Conservation (phyloP, 257 asterid species). For the Ilex aquifolium region DNA sequence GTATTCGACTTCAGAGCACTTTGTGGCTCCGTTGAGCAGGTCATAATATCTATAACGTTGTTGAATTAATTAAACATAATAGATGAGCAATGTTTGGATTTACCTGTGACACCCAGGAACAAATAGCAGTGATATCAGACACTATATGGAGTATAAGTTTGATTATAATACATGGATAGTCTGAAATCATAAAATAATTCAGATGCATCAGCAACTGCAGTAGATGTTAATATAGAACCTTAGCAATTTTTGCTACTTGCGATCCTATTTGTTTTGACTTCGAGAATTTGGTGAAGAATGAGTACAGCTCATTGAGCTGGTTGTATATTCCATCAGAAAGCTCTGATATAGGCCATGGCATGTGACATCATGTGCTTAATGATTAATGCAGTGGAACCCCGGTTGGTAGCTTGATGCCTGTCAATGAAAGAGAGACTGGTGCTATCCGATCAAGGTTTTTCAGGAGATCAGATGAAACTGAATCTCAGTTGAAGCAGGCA, state of each 20-base stretch:
- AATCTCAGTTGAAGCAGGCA: constrained; percentile 21
- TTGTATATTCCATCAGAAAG: background rate
- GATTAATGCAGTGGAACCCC: constrained; percentile 34
- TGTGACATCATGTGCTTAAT: constrained; percentile 13
- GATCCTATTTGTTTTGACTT: no score
- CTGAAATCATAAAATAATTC: background rate
- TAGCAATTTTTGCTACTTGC: background rate
- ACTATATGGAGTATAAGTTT: background rate
- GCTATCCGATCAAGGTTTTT: constrained; percentile 35
- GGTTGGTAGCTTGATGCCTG: constrained; percentile 23
- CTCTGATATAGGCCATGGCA: constrained; percentile 5
- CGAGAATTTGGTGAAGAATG: background rate
- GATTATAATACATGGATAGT: background rate
- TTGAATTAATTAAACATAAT: background rate
- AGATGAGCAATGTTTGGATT: no score
- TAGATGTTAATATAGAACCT: background rate
- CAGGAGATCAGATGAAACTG: constrained; percentile 39
- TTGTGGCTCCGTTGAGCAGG: constrained; percentile 35
- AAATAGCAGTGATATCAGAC: no score
- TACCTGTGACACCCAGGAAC: no score
- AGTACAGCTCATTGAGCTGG: constrained; percentile 32
- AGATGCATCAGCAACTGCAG: background rate
- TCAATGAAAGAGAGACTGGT: constrained; percentile 35
- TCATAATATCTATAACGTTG: constrained; percentile 12
- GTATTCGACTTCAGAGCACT: constrained; percentile 22